Conservation (phyloP, 768 basidiomycete genomes). For the Lactarius vividus region DNA sequence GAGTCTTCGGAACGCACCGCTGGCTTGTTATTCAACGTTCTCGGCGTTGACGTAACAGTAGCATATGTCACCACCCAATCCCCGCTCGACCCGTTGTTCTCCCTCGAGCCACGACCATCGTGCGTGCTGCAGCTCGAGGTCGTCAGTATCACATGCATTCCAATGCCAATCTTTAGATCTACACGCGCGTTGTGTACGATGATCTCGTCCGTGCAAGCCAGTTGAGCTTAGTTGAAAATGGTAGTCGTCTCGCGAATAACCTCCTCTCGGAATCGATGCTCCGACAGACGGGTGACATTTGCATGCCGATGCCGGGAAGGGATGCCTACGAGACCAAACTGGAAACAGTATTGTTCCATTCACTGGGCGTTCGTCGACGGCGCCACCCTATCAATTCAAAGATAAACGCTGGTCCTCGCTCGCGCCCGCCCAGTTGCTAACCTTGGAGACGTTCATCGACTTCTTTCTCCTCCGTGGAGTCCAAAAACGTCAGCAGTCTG, state of each 20-base stretch:
- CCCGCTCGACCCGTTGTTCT: background rate
- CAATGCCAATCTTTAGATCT: background rate
- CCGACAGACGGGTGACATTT: background rate
- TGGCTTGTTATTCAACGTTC: background rate
- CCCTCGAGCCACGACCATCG: slow-evolving; percentile 4
- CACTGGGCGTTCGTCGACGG: too few species aligned
- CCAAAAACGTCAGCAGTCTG: background rate
- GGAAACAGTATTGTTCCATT: background rate
- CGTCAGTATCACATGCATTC: slow-evolving; percentile 7
- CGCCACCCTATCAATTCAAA: background rate
- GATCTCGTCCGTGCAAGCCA: background rate
- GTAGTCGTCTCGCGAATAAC: too few species aligned
- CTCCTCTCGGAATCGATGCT: background rate
- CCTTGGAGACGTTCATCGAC: background rate
- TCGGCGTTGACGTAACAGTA: slow-evolving; percentile 21
- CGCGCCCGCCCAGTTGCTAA: background rate
- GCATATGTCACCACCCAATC: background rate
- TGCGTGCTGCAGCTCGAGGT: background rate
- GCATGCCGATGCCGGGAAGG: too few species aligned
- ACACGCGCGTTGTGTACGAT: slow-evolving; percentile 1
- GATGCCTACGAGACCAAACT: background rate
- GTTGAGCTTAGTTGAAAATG: too few species aligned
- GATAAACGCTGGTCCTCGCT: background rate
- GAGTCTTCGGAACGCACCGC: background rate
- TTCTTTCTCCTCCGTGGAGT: background rate